These are phyloP conservation scores for Trichophyton simii DNA, from an alignment of 2,329 filamentous ascomycete genomes.

Conservation along the genomic window DNA sequence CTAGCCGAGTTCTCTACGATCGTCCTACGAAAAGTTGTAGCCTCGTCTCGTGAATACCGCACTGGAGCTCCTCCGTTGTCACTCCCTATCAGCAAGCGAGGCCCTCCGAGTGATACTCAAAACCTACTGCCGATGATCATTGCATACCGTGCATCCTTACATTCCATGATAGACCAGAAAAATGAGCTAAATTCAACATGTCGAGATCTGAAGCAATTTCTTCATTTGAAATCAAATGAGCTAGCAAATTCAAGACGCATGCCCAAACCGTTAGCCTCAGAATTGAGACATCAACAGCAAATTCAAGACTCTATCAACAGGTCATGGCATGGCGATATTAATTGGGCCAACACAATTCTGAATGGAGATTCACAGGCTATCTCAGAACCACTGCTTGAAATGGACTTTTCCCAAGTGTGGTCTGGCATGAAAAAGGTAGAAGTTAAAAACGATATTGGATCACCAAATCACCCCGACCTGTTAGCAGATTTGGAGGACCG, in stretches of 20 bases:
- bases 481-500: slow-evolving; percentile 60
- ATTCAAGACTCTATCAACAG: slow-evolving; percentile 49
- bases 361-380: slow-evolving; percentile 49
- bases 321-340: slow-evolving; percentile 67
- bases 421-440: slow-evolving; percentile 47
- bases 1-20: slow-evolving; percentile 71
- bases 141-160: slow-evolving; percentile 58
- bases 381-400: slow-evolving; percentile 52
- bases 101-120: slow-evolving; percentile 24
- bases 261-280: slow-evolving; percentile 4
- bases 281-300: slow-evolving; percentile 15
- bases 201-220: slow-evolving; percentile 49
- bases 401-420: slow-evolving; percentile 61
- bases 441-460: slow-evolving; percentile 31
- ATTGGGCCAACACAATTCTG: slow-evolving; percentile 60
- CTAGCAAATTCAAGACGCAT: slow-evolving; percentile 28
- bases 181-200: slow-evolving; percentile 48
- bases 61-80: slow-evolving; percentile 10
- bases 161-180: slow-evolving; percentile 47
- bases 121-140: slow-evolving; percentile 53
- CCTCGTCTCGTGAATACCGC: slow-evolving; percentile 20
- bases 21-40: slow-evolving; percentile 56
- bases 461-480: slow-evolving; percentile 21
- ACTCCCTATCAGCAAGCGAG: slow-evolving; percentile 41
- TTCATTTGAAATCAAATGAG: slow-evolving; percentile 51